Percentiles rank a stretch among this genome's conserved stretches.
Conservation (phyloP, 1,284 basidiomycete genomes). For the Omphalotus olearius region DNA sequence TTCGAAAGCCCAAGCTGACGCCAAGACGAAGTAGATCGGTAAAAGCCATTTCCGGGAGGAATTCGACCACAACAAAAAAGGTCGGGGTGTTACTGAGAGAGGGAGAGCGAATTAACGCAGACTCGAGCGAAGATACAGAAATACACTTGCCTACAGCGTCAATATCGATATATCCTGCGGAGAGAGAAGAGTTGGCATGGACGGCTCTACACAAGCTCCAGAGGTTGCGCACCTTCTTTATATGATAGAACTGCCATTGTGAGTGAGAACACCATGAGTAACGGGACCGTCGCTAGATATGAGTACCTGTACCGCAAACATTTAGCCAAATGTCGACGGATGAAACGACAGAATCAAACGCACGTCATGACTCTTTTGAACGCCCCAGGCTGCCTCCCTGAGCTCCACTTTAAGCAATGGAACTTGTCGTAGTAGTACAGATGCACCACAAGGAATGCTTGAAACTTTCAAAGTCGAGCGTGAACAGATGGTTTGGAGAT, state of each 20-base stretch:
- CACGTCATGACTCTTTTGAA: conserved; percentile 82
- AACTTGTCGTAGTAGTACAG: conserved; percentile 73
- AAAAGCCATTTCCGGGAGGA: conserved; percentile 50
- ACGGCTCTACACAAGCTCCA: background rate
- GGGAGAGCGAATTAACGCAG: background rate
- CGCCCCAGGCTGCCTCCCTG: conserved; percentile 68
- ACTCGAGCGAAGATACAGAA: background rate
- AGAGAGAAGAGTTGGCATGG: too few relatives aligned
- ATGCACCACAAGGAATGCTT: conserved; percentile 59
- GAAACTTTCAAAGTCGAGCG: conserved; percentile 43
- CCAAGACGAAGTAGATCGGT: conserved; percentile 63
- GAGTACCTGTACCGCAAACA: conserved; percentile 49
- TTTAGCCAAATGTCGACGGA: too few relatives aligned
- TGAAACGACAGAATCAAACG: conserved; percentile 22
- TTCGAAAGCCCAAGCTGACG: conserved; percentile 67
- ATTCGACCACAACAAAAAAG: conserved; percentile 42
- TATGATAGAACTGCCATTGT: conserved; percentile 62
- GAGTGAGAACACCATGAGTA: conserved; percentile 58
- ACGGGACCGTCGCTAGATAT: conserved; percentile 60
- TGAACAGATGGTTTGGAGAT: background rate
- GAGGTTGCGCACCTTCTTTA: conserved; percentile 49
- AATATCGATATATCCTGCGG: background rate
- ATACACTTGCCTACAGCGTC: background rate
- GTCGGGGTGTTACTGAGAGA: conserved; percentile 27
- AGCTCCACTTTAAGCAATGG: conserved; percentile 65